phyloP scores from a whole-genome alignment of 352 stramenopile species.

The Blastocystis sp. region DNA sequence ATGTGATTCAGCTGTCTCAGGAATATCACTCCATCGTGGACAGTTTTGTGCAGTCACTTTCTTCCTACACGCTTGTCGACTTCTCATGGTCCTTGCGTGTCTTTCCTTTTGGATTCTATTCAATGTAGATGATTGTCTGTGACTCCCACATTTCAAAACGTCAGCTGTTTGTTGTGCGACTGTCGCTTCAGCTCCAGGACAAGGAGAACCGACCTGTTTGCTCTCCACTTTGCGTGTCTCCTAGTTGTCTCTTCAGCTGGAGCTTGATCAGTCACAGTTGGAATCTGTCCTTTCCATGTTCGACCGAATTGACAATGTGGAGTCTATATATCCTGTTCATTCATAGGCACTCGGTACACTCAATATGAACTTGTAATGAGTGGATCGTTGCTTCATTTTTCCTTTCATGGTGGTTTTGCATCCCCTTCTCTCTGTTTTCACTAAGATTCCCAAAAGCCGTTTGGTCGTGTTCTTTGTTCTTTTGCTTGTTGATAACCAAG shows the following conservation, averaged over 20 bases:
- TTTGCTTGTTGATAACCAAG: not conserved
- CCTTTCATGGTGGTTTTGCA: not conserved
- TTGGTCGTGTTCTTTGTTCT: not conserved
- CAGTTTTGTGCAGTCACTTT: constrained; percentile 20
- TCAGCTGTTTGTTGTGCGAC: not conserved
- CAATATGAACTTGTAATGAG: constrained; percentile 14
- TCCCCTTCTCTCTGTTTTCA: not conserved
- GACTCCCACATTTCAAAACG: not conserved
- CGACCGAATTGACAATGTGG: constrained; percentile 17
- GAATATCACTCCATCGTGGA: not conserved
- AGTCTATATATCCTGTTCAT: not conserved
- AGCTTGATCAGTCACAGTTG: not conserved
- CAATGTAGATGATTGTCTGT: constrained; percentile 12
- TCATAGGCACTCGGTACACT: not conserved
- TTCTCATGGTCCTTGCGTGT: constrained; percentile 16
- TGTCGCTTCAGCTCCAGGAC: not conserved
- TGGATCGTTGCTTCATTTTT: not conserved
- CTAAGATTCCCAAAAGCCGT: not conserved
- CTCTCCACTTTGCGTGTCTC: not conserved
- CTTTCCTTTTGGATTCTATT: not conserved
- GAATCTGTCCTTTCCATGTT: not conserved
- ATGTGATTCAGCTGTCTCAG: not conserved
- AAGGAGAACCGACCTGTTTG: not conserved
- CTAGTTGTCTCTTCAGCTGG: not conserved
- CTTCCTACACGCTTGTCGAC: not conserved